Percentiles rank a stretch among this genome's conserved stretches.
phyloP scores from a whole-genome alignment of 768 basidiomycete species.

The Phaeolepiota aurea region DNA sequence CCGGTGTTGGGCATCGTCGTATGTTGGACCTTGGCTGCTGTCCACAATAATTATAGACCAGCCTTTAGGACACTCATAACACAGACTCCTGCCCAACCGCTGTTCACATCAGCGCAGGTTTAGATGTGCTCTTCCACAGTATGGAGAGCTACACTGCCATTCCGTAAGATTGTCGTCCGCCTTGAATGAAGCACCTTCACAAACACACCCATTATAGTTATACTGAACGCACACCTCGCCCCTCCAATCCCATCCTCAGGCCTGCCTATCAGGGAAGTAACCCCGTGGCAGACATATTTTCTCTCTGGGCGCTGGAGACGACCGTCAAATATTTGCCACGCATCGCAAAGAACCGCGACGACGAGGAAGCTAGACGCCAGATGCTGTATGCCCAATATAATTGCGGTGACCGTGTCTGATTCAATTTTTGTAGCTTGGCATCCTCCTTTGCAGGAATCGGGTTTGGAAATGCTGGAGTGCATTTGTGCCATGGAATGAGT shows the following conservation, averaged over 20 bases:
- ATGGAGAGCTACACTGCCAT: slow-evolving; percentile 93
- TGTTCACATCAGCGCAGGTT: slow-evolving; percentile 89
- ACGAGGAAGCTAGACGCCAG: slow-evolving; percentile 77
- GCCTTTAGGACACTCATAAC: slow-evolving; percentile 67
- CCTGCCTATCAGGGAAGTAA: slow-evolving; percentile 94
- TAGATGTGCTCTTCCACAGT: slow-evolving; percentile 95
- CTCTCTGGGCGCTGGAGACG: slow-evolving; percentile 85
- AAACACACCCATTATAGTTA: slow-evolving; percentile 40
- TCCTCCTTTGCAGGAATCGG: slow-evolving; percentile 94
- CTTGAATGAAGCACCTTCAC: not conserved
- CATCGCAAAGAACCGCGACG: slow-evolving; percentile 69
- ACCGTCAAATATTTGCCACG: slow-evolving; percentile 86
- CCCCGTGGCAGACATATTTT: slow-evolving; percentile 93
- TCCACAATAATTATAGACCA: not conserved
- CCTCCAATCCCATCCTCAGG: slow-evolving; percentile 80
- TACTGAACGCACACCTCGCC: slow-evolving; percentile 82
- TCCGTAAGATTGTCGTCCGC: slow-evolving; percentile 43
- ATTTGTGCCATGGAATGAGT: slow-evolving; percentile 85
- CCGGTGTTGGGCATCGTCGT: slow-evolving; percentile 77
- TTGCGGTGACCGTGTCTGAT: slow-evolving; percentile 1
- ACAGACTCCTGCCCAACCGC: slow-evolving; percentile 88
- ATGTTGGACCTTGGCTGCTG: slow-evolving; percentile 7
- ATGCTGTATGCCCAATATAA: slow-evolving; percentile 62
- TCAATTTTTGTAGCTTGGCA: slow-evolving; percentile 49
- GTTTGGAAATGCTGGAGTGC: slow-evolving; percentile 90